phyloP scores from a whole-genome alignment of 345 rosid genomes.

The Lepidium africanum region DNA sequence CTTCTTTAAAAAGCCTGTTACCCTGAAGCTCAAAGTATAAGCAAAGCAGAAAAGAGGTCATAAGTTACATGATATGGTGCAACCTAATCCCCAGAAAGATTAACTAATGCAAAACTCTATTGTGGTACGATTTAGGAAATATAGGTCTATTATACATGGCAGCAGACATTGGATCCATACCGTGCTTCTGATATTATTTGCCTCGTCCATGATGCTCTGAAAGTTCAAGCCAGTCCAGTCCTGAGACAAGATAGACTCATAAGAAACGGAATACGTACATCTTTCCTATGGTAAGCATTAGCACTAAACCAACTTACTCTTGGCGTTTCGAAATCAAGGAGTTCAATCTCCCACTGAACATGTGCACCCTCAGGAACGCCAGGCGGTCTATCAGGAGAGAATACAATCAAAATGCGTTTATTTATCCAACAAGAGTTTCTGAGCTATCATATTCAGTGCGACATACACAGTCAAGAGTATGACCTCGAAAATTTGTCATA shows the following conservation, averaged over 20 bases:
- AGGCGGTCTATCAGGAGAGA: slow-evolving; percentile 46
- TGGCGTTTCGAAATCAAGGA: slow-evolving; percentile 92
- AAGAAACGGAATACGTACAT: not conserved
- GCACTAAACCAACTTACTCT: slow-evolving; percentile 40
- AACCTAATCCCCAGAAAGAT: not conserved
- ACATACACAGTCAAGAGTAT: slow-evolving; percentile 31
- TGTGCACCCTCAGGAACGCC: slow-evolving; percentile 88
- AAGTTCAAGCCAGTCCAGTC: slow-evolving; percentile 98
- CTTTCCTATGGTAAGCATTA: not conserved
- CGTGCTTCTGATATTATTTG: slow-evolving; percentile 76
- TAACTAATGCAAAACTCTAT: not conserved
- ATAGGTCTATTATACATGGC: not conserved
- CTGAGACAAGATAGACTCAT: slow-evolving; percentile 34
- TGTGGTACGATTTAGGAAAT: not conserved
- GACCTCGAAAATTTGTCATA: slow-evolving; percentile 89
- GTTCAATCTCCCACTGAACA: slow-evolving; percentile 92
- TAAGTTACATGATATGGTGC: not conserved
- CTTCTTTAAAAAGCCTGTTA: slow-evolving; percentile 89
- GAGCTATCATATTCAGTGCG: not conserved
- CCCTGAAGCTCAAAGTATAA: slow-evolving; percentile 53
- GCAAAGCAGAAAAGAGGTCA: not conserved
- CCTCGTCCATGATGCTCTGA: slow-evolving; percentile 83
- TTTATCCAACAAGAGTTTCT: not conserved
- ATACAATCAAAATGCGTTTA: not conserved
- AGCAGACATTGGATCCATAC: slow-evolving; percentile 33